Percentiles rank a stretch among this genome's conserved stretches.
phyloP scores from a whole-genome alignment of 768 basidiomycete genomes.

The Calocybe cyanea region DNA sequence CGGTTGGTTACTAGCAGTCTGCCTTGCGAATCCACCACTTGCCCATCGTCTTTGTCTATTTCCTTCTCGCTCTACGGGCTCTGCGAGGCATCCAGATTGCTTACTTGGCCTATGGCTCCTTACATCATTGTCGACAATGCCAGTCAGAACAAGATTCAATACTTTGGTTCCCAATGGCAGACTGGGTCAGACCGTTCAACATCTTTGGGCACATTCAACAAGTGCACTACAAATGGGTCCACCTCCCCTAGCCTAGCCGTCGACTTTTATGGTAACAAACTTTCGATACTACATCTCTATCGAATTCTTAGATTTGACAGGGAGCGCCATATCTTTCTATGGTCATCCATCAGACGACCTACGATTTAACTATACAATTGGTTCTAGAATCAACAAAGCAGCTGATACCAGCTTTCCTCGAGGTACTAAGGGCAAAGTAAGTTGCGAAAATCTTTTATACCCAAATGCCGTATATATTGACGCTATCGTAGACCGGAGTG shows the following conservation, averaged over 20 bases:
- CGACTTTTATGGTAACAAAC: not conserved
- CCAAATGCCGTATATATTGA: not conserved
- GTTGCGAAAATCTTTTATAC: not conserved
- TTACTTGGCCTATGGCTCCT: not conserved
- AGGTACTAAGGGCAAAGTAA: not conserved
- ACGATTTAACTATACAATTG: not conserved
- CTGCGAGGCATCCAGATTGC: too few relatives aligned
- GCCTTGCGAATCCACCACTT: too few relatives aligned
- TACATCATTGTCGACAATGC: not conserved
- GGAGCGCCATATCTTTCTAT: not conserved
- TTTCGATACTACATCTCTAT: not conserved
- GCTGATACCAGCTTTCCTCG: not conserved
- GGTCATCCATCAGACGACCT: not conserved
- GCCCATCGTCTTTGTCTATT: too few relatives aligned
- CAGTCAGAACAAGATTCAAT: not conserved
- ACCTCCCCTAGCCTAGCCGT: not conserved
- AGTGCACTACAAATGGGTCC: not conserved
- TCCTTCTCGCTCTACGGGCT: too few relatives aligned
- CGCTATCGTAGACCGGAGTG: not conserved
- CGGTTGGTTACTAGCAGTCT: too few relatives aligned
- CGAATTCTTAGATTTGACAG: not conserved
- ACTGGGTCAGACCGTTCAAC: not conserved
- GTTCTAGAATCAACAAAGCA: not conserved
- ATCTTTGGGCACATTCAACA: not conserved
- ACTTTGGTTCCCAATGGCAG: not conserved